Evolutionary conservation across 306 rosid genomes (phyloP), one percentile per base, ranked within the genome.

Genomic region (Benincasa hispida): DNA sequence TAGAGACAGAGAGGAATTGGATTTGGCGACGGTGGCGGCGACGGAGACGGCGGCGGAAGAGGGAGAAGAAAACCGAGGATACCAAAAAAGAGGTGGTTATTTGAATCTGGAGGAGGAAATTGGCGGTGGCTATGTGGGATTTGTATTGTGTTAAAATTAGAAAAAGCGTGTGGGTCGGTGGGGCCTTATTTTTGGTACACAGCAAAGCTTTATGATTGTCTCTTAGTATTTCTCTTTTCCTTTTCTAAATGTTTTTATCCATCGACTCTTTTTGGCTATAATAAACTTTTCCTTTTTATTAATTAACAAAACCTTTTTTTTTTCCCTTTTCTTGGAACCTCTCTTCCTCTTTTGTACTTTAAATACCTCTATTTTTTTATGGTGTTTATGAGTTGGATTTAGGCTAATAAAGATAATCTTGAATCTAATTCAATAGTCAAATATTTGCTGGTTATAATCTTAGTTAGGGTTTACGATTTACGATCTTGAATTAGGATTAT

Each of bases 101-200:
- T 39, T 39, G 53, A 67, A 67, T 7, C 24, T 39, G 54, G 54
- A 24, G 54, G 54, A 45, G 54, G 35, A 42, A 42, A 13, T 13
- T 68, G 37, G 74, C 74, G 74, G 55, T 68, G 74, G 54, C 74
- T 55, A 65, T 19, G 17, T 39, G 54, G n/a, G n/a, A 41, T 68
- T 68, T 68, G 10, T 41, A 68, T 22, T 22, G 54, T 22, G 6
- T 68, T 22, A 41, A 68, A 68, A 41, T 11, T 41, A 41, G 54
- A 22, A 41, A 37, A 41, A 41, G 54, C 74, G 74, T 22, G 74
- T 68, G 74, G 53, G 18, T 65, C 72, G 72, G 72, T 65, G 72
- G 54, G 2, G 34, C 1, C 45, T 62, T 62, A 18, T 62, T 62
- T 62, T 62, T 62, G 70, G 70, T 14, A 1, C 67, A 28, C 67